Evolutionary conservation across 495 filamentous ascomycete species (phyloP), one percentile per base, ranked within the genome.

Genomic region (Penicillium malachiteum): DNA sequence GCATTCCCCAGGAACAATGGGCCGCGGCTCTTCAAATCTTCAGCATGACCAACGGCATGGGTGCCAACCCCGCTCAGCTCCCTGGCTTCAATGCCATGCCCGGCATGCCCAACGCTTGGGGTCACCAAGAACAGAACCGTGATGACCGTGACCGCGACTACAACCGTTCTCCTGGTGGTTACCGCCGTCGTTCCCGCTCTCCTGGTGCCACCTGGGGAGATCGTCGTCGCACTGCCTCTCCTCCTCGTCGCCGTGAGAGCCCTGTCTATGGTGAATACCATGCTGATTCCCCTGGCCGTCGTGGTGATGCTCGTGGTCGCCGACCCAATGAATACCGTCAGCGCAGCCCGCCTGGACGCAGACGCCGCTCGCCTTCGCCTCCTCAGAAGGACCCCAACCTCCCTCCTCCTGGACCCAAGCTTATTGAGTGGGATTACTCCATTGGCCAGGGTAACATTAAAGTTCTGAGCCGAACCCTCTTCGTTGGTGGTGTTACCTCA

Each of bases 401-500:
- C 59, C 81, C 82, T 40, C 77, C 83, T 49, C 83, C 81, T 41
- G 79, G 78, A 43, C 80, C 86, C 7, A 97, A 96, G 73, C 87
- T 85, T 76, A 77, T 96, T 50, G 86, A 92, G 42, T 88, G 86
- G 73, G 94, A 97, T 68, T 77, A 81, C 41, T 81, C 73, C 2
- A 77, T 98, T 54, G 84, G 85, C 7, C 78, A 79, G 59, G 85
- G 85, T 48, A 82, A 80, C 60, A 96, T 98, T 71, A 96, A 93
- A 78, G 94, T 98, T 0, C 78, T 96, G 41, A 97, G 95, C 68
- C 84, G 94, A 52, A 98, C 94, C 18, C 81, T 98, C 2, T 98
- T 98, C 66, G 91, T 98, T 47, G 94, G 94, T 49, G 94, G 95
- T 70, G 94, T 96, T 60, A 93, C 88, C 84, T 88, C 85, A 17